Evolutionary conservation across 2,329 filamentous ascomycete genomes (phyloP), one percentile per base, ranked within the genome.

Genomic region (Ceratocystis ficicola): DNA sequence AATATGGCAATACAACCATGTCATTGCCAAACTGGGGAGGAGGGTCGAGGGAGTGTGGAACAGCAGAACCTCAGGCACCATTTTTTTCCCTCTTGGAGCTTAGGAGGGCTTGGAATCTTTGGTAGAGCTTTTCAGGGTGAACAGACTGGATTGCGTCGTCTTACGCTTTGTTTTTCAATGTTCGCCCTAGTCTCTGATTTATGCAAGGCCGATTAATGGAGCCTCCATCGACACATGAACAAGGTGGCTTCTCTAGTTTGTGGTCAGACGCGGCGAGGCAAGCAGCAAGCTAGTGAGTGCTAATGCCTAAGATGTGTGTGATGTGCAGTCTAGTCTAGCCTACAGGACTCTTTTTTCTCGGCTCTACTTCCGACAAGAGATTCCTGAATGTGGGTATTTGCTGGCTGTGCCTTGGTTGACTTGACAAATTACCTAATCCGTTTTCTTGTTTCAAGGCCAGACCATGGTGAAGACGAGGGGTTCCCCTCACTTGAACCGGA

Each of bases 301-400:
- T 30, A 59, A 10, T 30, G 32, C 17, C n/a, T 2, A 30, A 17
- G 17, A 25, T n/a, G 28, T 15, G 36, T 15, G 36, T 41, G 36
- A 41, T 41, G 36, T 41, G 12, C 36, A 41, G 36, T 59, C 15
- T 30, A 41, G 36, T 59, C 15, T 30, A 36, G 55, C 28, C 55
- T 28, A 20, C 30, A 36, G n/a, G 15, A 15, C 36, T n/a, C 55
- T 59, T 59, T 32, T 52, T 59, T n/a, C 28, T 36, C 25, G 55
- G 55, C 30, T 59, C 55, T 59, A 59, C 55, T 59, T 59, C 55
- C 55, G 28, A 59, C 5, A 10, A 5, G 36, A 30, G 32, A 59
- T 59, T 30, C 55, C 17, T 59, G 30, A 36, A n/a, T n/a, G 25
- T 30, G 30, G 55, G 55, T 30, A 36, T 59, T 8, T 25, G 28